Base-by-base conservation (phyloP, 2,329 filamentous ascomycete genomes). In the Scedosporium apiospermum region DNA sequence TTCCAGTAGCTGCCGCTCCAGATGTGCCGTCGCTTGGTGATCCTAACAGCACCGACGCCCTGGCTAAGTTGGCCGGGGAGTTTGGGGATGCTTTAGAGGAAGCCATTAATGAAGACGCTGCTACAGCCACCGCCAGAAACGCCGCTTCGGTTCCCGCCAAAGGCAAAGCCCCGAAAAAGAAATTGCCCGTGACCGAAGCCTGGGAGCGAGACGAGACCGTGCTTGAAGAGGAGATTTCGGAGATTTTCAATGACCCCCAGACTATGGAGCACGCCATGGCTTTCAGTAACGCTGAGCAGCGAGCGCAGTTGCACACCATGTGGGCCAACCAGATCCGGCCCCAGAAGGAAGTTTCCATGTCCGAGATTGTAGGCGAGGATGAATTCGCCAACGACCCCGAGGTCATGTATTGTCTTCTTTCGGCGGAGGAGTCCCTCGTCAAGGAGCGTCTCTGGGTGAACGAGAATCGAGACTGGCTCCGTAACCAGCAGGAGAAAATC, bases 381-480 rank as follows among this genome's bases (percentile, higher is more conserved):
- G 93, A 97, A 70, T 97, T 98, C 69, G 90, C 88, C 44, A 87
- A 96, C 68, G 95, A 99, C 65, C 88, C 87, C 0, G 95, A 99
- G 73, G 91, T 99, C 4, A 78, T 82, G 64, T 89, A 89, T 68
- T 96, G 93, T 70, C 75, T 92, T 42, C 80, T 98, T 4, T 83
- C 82, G 0, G 83, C 87, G 1, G 83, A 85, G 3, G 93, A 98
- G 75, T 84, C 88, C 2, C 83, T 83, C 41, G 85, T 92, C 70
- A 98, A 97, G 73, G 93, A 97, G 73, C 86, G 87, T 64, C 90
- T 98, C 61, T 99, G 95, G 95, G 87, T 96, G 53, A 93, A 93
- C 64, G 88, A 93, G 71, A 98, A 99, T 74, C 92, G 95, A 72
- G 91, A 96, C 67, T 99, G 93, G 84, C 80, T 99, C 46, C 89